A percentile compares a stretch with the other conserved stretches of the same genome.
phyloP scores from a whole-genome alignment of 768 basidiomycete genomes.

The Russula griseocarnosa region DNA sequence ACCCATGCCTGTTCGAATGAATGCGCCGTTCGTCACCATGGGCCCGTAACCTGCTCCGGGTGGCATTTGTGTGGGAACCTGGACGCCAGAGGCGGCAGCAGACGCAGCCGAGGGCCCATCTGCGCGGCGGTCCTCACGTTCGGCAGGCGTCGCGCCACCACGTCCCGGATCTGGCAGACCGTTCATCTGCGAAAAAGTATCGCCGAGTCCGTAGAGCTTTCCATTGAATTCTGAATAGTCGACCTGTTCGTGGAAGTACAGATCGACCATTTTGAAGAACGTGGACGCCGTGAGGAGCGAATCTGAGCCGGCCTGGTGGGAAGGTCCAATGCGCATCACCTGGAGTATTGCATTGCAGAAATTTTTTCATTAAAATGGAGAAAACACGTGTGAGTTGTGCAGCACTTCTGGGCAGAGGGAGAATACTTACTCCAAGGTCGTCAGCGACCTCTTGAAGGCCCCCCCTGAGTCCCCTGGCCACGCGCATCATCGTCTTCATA shows the following conservation, averaged over 20 bases:
- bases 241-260: slow-evolving; percentile 87
- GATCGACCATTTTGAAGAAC: slow-evolving; percentile 93
- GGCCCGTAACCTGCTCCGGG: slow-evolving; percentile 27
- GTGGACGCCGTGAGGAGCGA: slow-evolving; percentile 88
- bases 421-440: slow-evolving; percentile 74
- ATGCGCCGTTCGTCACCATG: slow-evolving; percentile 28
- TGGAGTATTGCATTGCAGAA: slow-evolving; percentile 33
- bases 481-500: slow-evolving; percentile 94
- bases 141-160: slow-evolving; percentile 76
- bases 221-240: slow-evolving; percentile 81
- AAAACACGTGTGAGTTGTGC: slow-evolving; percentile 7
- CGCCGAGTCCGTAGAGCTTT: slow-evolving; percentile 79
- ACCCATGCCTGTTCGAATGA: slow-evolving; percentile 26
- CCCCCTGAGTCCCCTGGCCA: slow-evolving; percentile 74
- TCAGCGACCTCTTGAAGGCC: slow-evolving; percentile 96
- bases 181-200: slow-evolving; percentile 66
- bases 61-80: slow-evolving; percentile 24
- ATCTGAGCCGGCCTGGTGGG: slow-evolving; percentile 97
- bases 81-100: slow-evolving; percentile 32
- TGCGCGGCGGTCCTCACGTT: slow-evolving; percentile 64
- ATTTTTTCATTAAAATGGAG: not conserved
- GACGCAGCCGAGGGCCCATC: slow-evolving; percentile 46
- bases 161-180: slow-evolving; percentile 62
- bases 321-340: slow-evolving; percentile 85
- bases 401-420: slow-evolving; percentile 2